Percentiles rank a stretch among this genome's conserved stretches.
Conservation (phyloP, 2,329 filamentous ascomycete genomes). For the Scytalidium sp. region DNA sequence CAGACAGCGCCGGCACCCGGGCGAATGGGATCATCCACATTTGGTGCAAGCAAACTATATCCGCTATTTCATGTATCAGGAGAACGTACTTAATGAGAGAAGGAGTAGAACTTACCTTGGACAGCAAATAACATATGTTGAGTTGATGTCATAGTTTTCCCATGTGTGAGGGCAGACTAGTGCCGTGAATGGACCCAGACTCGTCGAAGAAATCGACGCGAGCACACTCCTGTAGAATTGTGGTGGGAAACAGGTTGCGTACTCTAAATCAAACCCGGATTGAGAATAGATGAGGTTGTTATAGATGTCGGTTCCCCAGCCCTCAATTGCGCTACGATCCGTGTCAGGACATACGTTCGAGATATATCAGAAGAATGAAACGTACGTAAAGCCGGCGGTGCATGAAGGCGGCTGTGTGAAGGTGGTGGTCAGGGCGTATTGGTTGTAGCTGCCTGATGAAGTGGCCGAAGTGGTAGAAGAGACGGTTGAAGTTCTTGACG, state of each 20-base stretch:
- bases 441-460: too few species aligned
- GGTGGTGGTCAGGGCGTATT: too few species aligned
- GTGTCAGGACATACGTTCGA: too few species aligned
- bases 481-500: too few species aligned
- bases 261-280: too few species aligned
- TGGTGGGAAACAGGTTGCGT: slow-evolving; percentile 2
- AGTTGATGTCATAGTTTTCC: slow-evolving; percentile 2
- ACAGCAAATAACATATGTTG: slow-evolving; percentile 8
- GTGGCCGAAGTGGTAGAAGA: too few species aligned
- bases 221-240: slow-evolving; percentile 7
- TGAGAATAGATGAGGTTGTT: too few species aligned
- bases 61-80: slow-evolving; percentile 2
- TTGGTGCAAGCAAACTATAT: neutral
- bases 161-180: slow-evolving; percentile 5
- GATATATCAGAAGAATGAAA: too few species aligned
- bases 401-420: too few species aligned
- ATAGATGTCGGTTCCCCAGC: too few species aligned
- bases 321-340: too few species aligned
- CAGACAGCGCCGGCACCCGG: slow-evolving; percentile 4
- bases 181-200: slow-evolving; percentile 2
- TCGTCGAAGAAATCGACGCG: neutral
- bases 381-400: too few species aligned
- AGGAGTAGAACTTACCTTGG: slow-evolving; percentile 3
- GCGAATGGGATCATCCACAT: slow-evolving; percentile 1
- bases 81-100: neutral